Conservation (phyloP, 2,329 filamentous ascomycete genomes). For the Stagonosporopsis cucurbitacearum region DNA sequence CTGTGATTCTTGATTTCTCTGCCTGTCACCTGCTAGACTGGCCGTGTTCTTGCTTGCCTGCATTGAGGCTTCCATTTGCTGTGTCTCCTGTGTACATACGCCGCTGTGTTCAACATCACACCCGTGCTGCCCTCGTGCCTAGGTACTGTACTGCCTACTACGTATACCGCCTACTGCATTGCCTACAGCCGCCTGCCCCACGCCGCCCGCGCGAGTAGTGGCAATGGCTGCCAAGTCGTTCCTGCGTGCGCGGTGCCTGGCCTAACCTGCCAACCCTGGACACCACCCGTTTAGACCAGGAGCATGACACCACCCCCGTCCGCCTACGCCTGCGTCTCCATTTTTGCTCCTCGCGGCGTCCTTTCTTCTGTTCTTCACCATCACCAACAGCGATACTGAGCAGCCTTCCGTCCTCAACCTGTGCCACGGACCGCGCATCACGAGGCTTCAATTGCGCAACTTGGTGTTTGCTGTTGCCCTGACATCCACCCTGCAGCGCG, state of each 20-base stretch:
- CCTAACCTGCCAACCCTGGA: constrained; percentile 18
- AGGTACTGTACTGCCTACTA: too few species aligned
- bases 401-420: constrained; percentile 24
- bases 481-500: constrained; percentile 27
- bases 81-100: constrained; percentile 1
- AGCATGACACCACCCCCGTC: constrained; percentile 10
- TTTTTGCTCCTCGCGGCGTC: constrained; percentile 15
- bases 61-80: background rate
- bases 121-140: background rate
- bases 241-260: constrained; percentile 16
- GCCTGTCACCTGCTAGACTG: constrained; percentile 1
- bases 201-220: constrained; percentile 5
- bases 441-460: constrained; percentile 18
- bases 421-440: constrained; percentile 1
- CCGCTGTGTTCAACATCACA: background rate
- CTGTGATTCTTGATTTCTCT: constrained; percentile 12
- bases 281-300: constrained; percentile 10
- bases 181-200: background rate
- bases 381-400: constrained; percentile 35
- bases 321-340: constrained; percentile 14
- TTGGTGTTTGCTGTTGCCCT: constrained; percentile 35
- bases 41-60: background rate
- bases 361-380: constrained; percentile 29
- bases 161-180: too few species aligned
- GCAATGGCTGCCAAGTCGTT: constrained; percentile 18